Evolutionary conservation across 2,329 filamentous ascomycete species (phyloP), one percentile per base, ranked within the genome.

Genomic region (Arthrobotrys sphaeroides): DNA sequence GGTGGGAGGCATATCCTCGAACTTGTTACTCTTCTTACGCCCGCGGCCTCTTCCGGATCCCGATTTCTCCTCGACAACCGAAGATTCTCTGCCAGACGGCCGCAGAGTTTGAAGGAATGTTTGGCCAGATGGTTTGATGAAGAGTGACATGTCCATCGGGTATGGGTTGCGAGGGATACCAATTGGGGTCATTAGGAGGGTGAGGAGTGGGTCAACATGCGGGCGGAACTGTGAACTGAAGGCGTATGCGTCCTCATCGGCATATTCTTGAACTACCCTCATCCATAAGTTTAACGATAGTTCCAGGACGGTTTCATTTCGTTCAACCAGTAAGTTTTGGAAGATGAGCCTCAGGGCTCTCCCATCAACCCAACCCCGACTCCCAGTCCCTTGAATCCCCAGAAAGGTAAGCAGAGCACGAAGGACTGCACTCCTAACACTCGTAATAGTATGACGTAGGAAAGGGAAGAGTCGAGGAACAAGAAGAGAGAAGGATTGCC

Each of bases 391-490:
- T 76, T 94, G 91, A 20, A 99, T 90, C 78, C 92, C 90, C 79
- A 97, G 88, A 83, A 99, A 99, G 0, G 95, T 99, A 79, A 94
- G 89, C 28, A 99, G 85, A 36, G 95, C 95, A 80, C 96, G 93
- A 51, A 99, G 86, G 2, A 99, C 95, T 7, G 95, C 94, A 42
- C 94, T 90, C 62, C 95, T 91, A 55, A 99, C 95, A 67, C 92
- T 97, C 0, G 93, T 97, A 79, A 99, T 98, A 5, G 96, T 99
- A 82, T 99, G 95, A 70, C 95, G 90, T 47, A 99, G 85, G 86
- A 99, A 99, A 2, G 94, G 94, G 80, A 97, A 99, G 2, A 99
- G 88, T 49, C 95, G 89, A 22, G 96, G 95, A 3, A 99, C 94
- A 31, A 99, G 86, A 77, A 95, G 89, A 2, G 92, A 92, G 82